Conservation (phyloP, 306 rosid genomes). For the Dryas alaskensis region DNA sequence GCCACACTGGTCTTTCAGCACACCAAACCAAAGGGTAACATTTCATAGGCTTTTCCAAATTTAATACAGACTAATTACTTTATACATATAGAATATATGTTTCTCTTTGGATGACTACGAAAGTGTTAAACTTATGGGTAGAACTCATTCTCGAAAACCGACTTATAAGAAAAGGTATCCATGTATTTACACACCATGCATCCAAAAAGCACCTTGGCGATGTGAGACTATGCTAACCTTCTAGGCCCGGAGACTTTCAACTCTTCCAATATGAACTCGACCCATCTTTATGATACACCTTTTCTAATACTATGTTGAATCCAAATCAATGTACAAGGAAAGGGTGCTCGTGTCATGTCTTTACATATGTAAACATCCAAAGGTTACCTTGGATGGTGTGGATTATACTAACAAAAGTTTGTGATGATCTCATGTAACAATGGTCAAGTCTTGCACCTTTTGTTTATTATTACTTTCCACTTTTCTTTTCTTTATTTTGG, state of each 20-base stretch:
- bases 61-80: neutral
- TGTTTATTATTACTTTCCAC: neutral
- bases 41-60: slow-evolving; percentile 1
- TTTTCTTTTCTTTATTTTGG: neutral
- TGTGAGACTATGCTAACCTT: neutral
- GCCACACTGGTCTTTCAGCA: slow-evolving; percentile 55
- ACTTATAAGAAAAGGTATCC: neutral
- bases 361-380: no score
- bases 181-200: neutral
- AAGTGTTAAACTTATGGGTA: neutral
- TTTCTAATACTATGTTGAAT: neutral
- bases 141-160: neutral
- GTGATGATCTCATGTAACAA: neutral
- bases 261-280: neutral
- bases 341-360: neutral
- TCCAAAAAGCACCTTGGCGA: neutral
- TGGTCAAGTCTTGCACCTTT: neutral
- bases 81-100: neutral
- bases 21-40: slow-evolving; percentile 29
- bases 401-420: neutral
- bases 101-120: neutral
- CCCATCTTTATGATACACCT: neutral
- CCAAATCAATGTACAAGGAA: neutral
- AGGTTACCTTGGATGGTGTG: neutral
- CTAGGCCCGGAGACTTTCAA: neutral